phyloP scores from a whole-genome alignment of 2,329 filamentous ascomycete species.

The Pseudocercospora pini-densiflorae region DNA sequence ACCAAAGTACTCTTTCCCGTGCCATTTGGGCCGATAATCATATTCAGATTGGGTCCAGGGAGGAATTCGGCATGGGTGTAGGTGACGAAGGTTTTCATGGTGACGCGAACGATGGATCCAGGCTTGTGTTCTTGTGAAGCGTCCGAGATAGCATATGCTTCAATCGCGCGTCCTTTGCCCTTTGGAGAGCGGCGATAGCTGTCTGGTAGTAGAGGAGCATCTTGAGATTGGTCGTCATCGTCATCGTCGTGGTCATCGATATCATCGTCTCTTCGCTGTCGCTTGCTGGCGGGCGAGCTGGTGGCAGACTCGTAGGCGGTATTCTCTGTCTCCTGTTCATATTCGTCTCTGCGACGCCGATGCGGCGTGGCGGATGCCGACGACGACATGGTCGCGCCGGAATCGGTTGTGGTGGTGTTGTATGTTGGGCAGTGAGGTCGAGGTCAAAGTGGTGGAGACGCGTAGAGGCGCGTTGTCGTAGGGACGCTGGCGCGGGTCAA shows the following conservation, averaged over 20 bases:
- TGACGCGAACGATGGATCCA: slow-evolving; percentile 87
- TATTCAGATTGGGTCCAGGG: slow-evolving; percentile 90
- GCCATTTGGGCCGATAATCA: slow-evolving; percentile 99
- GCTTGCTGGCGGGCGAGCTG: slow-evolving; percentile 22
- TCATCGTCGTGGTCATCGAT: slow-evolving; percentile 18
- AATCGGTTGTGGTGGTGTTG: slow-evolving; percentile 2
- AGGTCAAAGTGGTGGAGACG: slow-evolving; percentile 10
- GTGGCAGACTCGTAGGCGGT: slow-evolving; percentile 15
- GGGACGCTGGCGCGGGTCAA: slow-evolving; percentile 5
- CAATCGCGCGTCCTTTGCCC: slow-evolving; percentile 24
- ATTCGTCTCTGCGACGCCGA: slow-evolving; percentile 23
- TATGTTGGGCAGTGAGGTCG: neutral
- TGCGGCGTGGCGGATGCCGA: slow-evolving; percentile 22
- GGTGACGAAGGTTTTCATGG: slow-evolving; percentile 88
- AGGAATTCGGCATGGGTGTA: slow-evolving; percentile 91
- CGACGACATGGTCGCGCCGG: slow-evolving; percentile 15
- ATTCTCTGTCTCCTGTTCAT: slow-evolving; percentile 18
- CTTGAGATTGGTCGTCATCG: slow-evolving; percentile 13
- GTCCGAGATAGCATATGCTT: neutral
- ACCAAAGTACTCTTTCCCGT: slow-evolving; percentile 98
- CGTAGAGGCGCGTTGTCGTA: slow-evolving; percentile 10
- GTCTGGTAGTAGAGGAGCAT: slow-evolving; percentile 38
- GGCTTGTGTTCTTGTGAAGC: slow-evolving; percentile 46
- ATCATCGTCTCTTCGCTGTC: slow-evolving; percentile 15
- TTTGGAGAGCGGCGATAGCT: slow-evolving; percentile 41